Evolutionary conservation across 306 rosid species (phyloP).

Genomic region (Cicer bijugum): DNA sequence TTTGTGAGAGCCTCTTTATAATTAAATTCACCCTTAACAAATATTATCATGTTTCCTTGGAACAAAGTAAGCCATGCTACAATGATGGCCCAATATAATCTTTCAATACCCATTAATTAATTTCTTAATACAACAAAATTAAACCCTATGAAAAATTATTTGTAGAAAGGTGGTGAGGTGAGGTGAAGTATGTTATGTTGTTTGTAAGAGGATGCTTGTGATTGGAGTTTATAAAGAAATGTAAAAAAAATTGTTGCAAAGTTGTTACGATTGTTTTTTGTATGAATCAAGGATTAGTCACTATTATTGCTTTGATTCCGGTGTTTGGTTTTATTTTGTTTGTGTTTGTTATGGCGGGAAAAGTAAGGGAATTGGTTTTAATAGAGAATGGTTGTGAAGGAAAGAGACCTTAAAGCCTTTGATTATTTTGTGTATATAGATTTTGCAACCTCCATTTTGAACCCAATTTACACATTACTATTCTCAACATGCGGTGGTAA

Average conservation of each 20-base stretch:
- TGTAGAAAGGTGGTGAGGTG: neutral
- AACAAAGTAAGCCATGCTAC: constrained; percentile 63
- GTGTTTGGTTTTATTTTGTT: neutral
- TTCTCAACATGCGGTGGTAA: constrained; percentile 45
- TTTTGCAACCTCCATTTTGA: constrained; percentile 40
- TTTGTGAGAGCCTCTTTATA: constrained; percentile 88
- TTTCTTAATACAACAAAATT: neutral
- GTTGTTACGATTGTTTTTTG: constrained; percentile 29
- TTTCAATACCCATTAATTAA: constrained; percentile 45
- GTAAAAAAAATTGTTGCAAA: neutral
- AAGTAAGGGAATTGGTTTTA: neutral
- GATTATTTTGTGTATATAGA: constrained; percentile 13
- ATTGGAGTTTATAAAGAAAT: constrained; percentile 35
- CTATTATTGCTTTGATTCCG: constrained; percentile 1
- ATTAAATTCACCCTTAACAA: constrained; percentile 52
- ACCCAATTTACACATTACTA: constrained; percentile 45
- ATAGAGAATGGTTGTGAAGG: neutral
- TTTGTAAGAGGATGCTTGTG: neutral
- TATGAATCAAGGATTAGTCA: constrained; percentile 22
- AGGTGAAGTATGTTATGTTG: neutral
- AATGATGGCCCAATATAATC: constrained; percentile 48
- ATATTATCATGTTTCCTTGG: constrained; percentile 46
- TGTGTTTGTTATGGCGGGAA: constrained; percentile 29
- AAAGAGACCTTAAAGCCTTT: constrained; percentile 38
- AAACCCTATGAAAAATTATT: neutral